Percentiles rank a stretch among this genome's conserved stretches.
These are phyloP conservation scores for Yamadazyma trypodendri DNA, from an alignment of 1,139 yeast genomes.

Conservation along the genomic window DNA sequence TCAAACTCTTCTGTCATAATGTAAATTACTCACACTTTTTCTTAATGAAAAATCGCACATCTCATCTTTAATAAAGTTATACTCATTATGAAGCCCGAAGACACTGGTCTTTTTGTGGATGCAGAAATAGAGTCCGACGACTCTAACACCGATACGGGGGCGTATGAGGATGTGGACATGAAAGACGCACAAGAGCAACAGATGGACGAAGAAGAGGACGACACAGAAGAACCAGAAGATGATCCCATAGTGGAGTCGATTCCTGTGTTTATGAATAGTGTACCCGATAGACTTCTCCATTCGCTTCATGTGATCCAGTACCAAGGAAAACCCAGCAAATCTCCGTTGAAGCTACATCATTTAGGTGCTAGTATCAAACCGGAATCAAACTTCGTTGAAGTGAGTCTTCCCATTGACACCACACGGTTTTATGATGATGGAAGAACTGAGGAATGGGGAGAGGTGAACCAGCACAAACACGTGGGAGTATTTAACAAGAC, in stretches of 20 bases:
- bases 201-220: neutral
- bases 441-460: slow-evolving; percentile 64
- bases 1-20: slow-evolving; percentile 45
- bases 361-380: slow-evolving; percentile 56
- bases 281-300: slow-evolving; percentile 23
- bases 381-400: slow-evolving; percentile 55
- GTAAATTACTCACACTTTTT: neutral
- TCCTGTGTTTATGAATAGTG: slow-evolving; percentile 51
- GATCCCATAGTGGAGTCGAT: slow-evolving; percentile 80
- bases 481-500: slow-evolving; percentile 65
- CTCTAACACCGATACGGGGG: slow-evolving; percentile 9
- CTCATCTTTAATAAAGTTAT: slow-evolving; percentile 3
- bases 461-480: slow-evolving; percentile 57
- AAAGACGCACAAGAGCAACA: slow-evolving; percentile 7
- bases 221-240: slow-evolving; percentile 30
- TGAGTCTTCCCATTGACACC: slow-evolving; percentile 71
- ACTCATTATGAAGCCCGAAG: slow-evolving; percentile 5
- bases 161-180: slow-evolving; percentile 13
- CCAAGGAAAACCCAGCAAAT: slow-evolving; percentile 61
- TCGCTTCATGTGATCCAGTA: slow-evolving; percentile 57
- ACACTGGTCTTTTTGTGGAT: slow-evolving; percentile 10
- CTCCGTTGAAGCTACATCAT: slow-evolving; percentile 36
- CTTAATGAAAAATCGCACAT: slow-evolving; percentile 3
- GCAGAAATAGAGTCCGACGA: slow-evolving; percentile 8
- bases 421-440: slow-evolving; percentile 60